phyloP scores from a whole-genome alignment of 2,329 filamentous ascomycete species.

The Fusarium devonianum region DNA sequence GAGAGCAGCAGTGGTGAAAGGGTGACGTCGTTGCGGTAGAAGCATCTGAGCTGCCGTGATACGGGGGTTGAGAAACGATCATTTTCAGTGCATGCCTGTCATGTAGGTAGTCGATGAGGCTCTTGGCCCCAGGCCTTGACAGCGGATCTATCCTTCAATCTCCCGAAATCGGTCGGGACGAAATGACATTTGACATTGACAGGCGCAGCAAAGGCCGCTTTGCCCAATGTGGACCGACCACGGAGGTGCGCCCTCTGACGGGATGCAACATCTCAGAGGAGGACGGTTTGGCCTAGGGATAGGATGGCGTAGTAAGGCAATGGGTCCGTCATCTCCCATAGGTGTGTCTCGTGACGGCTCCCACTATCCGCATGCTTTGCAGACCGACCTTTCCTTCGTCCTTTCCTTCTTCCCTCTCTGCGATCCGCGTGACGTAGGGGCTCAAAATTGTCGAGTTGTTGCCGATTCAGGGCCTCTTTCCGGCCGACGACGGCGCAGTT shows the following conservation, averaged over 20 bases:
- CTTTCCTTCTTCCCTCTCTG: slow-evolving; percentile 4
- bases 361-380: background rate
- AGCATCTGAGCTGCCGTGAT: background rate
- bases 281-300: slow-evolving; percentile 1
- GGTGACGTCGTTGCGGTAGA: slow-evolving; percentile 6
- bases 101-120: slow-evolving; percentile 29
- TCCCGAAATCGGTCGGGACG: slow-evolving; percentile 11
- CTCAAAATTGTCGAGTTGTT: slow-evolving; percentile 7
- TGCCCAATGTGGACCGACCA: slow-evolving; percentile 19
- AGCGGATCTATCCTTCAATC: slow-evolving; percentile 40
- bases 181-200: slow-evolving; percentile 27
- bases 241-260: slow-evolving; percentile 14
- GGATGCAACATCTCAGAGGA: slow-evolving; percentile 13
- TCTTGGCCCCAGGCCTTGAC: slow-evolving; percentile 31
- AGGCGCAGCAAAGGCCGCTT: slow-evolving; percentile 26
- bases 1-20: slow-evolving; percentile 15
- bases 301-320: slow-evolving; percentile 10
- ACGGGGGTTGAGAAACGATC: background rate
- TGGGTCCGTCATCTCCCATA: slow-evolving; percentile 7
- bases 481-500: background rate
- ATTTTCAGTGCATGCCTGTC: background rate
- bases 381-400: slow-evolving; percentile 7
- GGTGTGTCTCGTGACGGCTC: slow-evolving; percentile 3
- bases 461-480: slow-evolving; percentile 1
- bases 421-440: no score